Percentiles rank a stretch among this genome's conserved stretches.
These are phyloP conservation scores for Pleurotus cornucopiae DNA, from an alignment of 768 basidiomycete genomes.

Conservation along the genomic window DNA sequence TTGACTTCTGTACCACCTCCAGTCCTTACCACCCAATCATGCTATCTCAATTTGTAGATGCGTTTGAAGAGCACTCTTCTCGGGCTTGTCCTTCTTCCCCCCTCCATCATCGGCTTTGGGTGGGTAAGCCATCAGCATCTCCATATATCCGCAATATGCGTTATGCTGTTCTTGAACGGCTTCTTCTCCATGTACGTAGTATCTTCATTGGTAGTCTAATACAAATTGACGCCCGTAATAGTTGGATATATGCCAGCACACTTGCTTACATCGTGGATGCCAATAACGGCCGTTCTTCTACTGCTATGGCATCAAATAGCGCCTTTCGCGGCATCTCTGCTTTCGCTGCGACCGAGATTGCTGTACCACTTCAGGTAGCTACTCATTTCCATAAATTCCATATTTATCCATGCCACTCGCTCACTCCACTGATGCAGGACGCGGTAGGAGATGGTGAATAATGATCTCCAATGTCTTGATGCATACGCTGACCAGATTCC, in stretches of 20 bases:
- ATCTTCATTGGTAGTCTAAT: background rate
- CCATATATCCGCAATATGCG: constrained; percentile 64
- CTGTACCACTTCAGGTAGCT: constrained; percentile 66
- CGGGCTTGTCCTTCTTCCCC: constrained; percentile 58
- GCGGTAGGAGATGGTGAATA: constrained; percentile 67
- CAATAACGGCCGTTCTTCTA: constrained; percentile 75
- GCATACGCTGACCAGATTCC: background rate
- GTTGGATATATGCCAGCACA: constrained; percentile 32
- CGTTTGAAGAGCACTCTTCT: constrained; percentile 59
- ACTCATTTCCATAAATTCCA: background rate
- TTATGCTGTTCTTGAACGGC: constrained; percentile 69
- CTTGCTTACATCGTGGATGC: constrained; percentile 86
- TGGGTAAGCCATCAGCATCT: constrained; percentile 68
- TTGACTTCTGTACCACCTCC: constrained; percentile 7
- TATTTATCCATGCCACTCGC: background rate
- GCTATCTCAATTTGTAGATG: constrained; percentile 41
- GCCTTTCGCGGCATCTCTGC: constrained; percentile 68
- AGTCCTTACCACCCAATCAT: background rate
- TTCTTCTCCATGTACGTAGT: constrained; percentile 66
- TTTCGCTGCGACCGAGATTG: constrained; percentile 67
- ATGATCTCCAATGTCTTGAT: background rate
- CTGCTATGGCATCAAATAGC: constrained; percentile 74
- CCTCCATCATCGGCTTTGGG: constrained; percentile 61
- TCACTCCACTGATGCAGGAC: constrained; percentile 31
- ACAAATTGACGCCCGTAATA: constrained; percentile 12